Evolutionary conservation across 352 stramenopile species (phyloP), one percentile per base, ranked within the genome.

Genomic region (Phytophthora cactorum): DNA sequence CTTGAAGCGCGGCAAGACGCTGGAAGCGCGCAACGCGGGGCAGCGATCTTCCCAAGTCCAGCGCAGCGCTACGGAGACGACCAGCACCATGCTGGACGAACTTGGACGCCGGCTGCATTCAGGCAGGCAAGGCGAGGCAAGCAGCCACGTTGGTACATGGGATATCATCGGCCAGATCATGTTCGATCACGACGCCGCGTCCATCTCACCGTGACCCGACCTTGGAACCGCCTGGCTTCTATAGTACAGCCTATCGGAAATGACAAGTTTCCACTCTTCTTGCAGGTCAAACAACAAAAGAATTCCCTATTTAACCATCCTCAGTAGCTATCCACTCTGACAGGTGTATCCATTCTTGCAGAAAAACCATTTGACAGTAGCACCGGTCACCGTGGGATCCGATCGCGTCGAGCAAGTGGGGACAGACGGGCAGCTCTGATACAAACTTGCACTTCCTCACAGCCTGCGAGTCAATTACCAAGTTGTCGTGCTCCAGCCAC

Each of bases 121-220:
- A 43, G 11, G 36, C 36, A 9, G 14, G 8, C 47, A 28, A 9
- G 14, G 8, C 47, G 14, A 34, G 28, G 15, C 47, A 39, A 36
- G 28, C 47, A 39, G 47, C 47, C 15, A 27, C 10, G 46, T n/a
- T 52, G 52, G 36, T 17, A 63, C 60, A 70, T 74, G 66, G 60
- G 47, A 70, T 74, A 74, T 70, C 60, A 70, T 68, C 45, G 36
- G 56, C 44, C 36, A 63, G 45, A 66, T 66, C 58, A 72, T 59
- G 11, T 43, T 43, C 36, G 36, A 43, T 43, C 36, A 43, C 51
- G 51, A 68, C 61, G 52, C 57, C 55, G 47, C 57, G 58, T 67
- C 63, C 63, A 71, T 72, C 52, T 63, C 58, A 68, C 59, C 34
- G 47, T 32, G 38, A 38, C 44, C 36, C 14, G 61, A 15, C 31